Conservation (phyloP, 257 asterid genomes). For the Nicotiana tomentosiformis region DNA sequence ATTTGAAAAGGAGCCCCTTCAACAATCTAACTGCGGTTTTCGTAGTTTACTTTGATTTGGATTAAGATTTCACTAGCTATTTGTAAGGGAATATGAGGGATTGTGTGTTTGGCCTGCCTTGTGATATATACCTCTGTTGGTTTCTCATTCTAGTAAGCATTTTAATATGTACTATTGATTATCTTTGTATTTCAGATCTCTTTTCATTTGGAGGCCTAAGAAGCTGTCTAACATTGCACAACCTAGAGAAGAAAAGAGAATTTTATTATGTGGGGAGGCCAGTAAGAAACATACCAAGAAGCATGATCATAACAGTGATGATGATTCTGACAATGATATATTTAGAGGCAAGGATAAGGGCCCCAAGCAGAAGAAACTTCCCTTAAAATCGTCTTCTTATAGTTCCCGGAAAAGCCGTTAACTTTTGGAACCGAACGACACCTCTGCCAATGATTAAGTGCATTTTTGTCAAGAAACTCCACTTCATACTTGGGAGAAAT, state of each 20-base stretch:
- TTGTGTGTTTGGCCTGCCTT: not conserved
- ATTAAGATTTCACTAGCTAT: not conserved
- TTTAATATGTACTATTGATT: too few species aligned
- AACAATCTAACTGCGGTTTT: not conserved
- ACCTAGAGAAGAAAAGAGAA: conserved; percentile 35
- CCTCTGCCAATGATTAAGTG: not conserved
- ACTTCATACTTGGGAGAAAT: not conserved
- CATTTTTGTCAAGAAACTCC: not conserved
- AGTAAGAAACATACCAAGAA: conserved; percentile 38
- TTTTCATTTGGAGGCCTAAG: conserved; percentile 84
- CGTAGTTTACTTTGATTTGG: not conserved
- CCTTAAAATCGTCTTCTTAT: conserved; percentile 25
- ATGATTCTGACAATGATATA: conserved; percentile 39
- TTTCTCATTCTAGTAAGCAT: not conserved
- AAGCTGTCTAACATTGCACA: conserved; percentile 37
- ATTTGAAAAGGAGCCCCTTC: not conserved
- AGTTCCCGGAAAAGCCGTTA: conserved; percentile 20
- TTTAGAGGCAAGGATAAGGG: conserved; percentile 31
- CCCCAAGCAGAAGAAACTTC: conserved; percentile 36
- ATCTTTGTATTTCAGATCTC: conserved; percentile 43
- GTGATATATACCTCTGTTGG: not conserved
- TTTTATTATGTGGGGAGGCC: conserved; percentile 52
- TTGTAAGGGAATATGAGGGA: not conserved
- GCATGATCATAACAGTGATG: conserved; percentile 40
- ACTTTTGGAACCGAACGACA: not conserved